Percentiles rank a stretch among this genome's conserved stretches.
Evolutionary conservation across 176 grass and related monocot species (phyloP).

Genomic region (Aegilops bicornis): DNA sequence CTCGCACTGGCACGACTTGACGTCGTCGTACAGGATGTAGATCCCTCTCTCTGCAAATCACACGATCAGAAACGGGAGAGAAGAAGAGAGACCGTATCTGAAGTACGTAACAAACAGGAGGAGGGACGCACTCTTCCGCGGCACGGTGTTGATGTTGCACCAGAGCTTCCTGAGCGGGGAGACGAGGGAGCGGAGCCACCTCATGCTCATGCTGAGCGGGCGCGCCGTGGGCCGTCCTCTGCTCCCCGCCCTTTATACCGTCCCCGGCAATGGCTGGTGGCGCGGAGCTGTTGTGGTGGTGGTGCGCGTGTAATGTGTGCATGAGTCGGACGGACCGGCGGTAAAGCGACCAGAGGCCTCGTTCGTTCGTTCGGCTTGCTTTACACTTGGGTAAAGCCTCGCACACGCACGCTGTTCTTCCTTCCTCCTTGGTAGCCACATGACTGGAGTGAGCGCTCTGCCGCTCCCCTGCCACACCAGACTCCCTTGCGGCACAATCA

Average conservation of each 20-base stretch:
- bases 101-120: too few species aligned
- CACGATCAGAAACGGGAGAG: not conserved
- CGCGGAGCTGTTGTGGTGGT: not conserved
- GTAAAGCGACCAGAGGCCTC: not conserved
- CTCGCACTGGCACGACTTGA: constrained; percentile 73
- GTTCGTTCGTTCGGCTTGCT: constrained; percentile 31
- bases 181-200: constrained; percentile 45
- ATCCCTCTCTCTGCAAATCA: constrained; percentile 38
- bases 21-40: constrained; percentile 61
- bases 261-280: not conserved
- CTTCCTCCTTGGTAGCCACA: not conserved
- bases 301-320: constrained; percentile 6
- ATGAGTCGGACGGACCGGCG: not conserved
- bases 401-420: not conserved
- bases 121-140: constrained; percentile 30
- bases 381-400: constrained; percentile 54
- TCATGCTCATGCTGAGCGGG: constrained; percentile 40
- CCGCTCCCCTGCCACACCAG: constrained; percentile 32
- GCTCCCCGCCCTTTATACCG: not conserved
- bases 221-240: constrained; percentile 1
- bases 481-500: constrained; percentile 38
- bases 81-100: not conserved
- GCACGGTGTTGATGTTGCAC: constrained; percentile 33
- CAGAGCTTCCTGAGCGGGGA: constrained; percentile 55
- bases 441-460: not conserved